phyloP scores from a whole-genome alignment of 257 asterid genomes.

The Nicotiana tomentosiformis region DNA sequence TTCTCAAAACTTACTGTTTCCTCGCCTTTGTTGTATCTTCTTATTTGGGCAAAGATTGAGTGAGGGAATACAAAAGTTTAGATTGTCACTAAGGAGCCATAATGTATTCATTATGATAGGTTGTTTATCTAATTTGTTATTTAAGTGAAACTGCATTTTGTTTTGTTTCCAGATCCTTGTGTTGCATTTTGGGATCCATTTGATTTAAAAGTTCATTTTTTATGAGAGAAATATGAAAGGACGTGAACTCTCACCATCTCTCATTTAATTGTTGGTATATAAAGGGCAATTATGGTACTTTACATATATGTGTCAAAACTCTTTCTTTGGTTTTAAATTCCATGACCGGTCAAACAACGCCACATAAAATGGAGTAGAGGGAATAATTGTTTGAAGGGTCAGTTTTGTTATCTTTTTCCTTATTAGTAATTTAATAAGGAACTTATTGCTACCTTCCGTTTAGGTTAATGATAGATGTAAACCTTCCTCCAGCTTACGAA shows the following conservation, averaged over 20 bases:
- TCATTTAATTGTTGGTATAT: background rate
- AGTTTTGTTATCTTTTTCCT: background rate
- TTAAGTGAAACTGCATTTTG: background rate
- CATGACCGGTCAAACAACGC: background rate
- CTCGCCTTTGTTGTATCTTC: background rate
- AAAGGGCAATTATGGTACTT: background rate
- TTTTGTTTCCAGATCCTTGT: background rate
- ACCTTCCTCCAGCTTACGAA: background rate
- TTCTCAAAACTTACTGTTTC: conserved; percentile 1
- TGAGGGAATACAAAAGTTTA: background rate
- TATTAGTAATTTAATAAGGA: background rate
- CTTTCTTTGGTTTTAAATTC: background rate
- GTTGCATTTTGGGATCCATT: background rate
- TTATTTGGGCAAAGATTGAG: background rate
- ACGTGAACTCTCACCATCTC: background rate
- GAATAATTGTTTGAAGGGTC: background rate
- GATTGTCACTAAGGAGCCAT: background rate
- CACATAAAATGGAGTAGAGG: background rate
- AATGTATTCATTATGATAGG: background rate
- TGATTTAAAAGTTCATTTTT: background rate
- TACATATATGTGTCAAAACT: background rate
- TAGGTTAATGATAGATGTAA: background rate
- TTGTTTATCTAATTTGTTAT: background rate
- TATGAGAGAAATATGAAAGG: background rate
- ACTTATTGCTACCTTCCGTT: background rate